Conservation (phyloP, 1,284 basidiomycete genomes). For the Neonothopanus nambi region DNA sequence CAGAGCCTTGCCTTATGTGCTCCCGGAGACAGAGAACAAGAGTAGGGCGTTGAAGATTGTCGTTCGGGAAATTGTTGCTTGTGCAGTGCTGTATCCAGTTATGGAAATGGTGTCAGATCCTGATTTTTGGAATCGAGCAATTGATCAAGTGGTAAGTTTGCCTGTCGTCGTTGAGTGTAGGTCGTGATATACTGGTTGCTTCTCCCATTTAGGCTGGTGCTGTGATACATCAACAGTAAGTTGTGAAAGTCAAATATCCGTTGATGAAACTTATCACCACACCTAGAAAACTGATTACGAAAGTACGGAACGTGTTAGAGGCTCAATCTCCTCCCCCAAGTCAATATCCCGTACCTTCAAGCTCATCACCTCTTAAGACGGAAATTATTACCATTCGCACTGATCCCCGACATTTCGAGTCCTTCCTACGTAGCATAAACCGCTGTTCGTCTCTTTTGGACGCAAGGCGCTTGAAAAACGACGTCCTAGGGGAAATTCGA, state of each 20-base stretch:
- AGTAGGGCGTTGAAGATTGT: conserved; percentile 76
- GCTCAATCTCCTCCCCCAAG: conserved; percentile 61
- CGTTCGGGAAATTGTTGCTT: conserved; percentile 81
- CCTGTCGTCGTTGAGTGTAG: not conserved
- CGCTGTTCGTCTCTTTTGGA: conserved; percentile 83
- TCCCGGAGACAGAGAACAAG: conserved; percentile 75
- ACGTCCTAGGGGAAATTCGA: conserved; percentile 85
- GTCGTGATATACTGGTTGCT: conserved; percentile 11
- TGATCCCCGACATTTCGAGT: conserved; percentile 82
- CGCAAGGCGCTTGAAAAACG: conserved; percentile 87
- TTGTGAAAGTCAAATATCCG: conserved; percentile 10
- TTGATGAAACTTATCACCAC: not conserved
- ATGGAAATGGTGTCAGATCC: conserved; percentile 93
- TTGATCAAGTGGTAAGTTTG: conserved; percentile 77
- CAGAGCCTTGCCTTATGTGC: conserved; percentile 64
- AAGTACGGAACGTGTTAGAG: conserved; percentile 81
- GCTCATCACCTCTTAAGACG: conserved; percentile 37
- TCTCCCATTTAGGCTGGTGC: conserved; percentile 66
- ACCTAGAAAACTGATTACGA: conserved; percentile 75
- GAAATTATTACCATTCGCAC: conserved; percentile 79
- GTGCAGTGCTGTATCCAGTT: conserved; percentile 80
- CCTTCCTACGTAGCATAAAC: conserved; percentile 83
- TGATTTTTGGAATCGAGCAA: conserved; percentile 93
- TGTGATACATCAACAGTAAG: conserved; percentile 88
- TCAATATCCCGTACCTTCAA: conserved; percentile 33